Conservation (phyloP, 225 moss, liverwort and hornwort species). For the Pseudoscleropodium purum region DNA sequence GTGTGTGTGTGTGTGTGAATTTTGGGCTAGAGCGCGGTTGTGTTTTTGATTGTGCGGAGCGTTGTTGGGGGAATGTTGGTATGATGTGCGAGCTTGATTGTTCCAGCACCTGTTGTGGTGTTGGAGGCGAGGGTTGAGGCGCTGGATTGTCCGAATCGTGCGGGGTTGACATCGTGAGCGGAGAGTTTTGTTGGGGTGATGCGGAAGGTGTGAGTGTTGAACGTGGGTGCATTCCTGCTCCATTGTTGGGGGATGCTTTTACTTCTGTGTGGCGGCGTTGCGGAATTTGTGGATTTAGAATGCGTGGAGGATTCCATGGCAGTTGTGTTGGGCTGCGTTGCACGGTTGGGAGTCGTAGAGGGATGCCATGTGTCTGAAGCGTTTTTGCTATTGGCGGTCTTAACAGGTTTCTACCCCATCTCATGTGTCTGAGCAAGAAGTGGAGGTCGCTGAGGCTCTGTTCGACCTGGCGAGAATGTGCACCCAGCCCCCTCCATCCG, state of each 20-base stretch:
- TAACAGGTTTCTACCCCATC: slow-evolving; percentile 37
- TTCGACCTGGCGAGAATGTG: slow-evolving; percentile 73
- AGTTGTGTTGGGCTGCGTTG: background rate
- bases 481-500: slow-evolving; percentile 24
- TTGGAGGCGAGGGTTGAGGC: background rate
- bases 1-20: background rate
- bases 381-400: background rate
- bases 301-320: background rate
- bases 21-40: background rate
- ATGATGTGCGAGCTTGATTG: background rate
- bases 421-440: slow-evolving; percentile 67
- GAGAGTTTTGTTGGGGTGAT: background rate
- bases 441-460: slow-evolving; percentile 79
- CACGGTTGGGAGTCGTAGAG: too few species aligned
- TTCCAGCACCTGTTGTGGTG: background rate
- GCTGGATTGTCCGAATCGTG: background rate
- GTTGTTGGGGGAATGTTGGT: background rate
- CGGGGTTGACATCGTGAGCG: background rate
- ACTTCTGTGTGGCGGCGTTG: background rate
- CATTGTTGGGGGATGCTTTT: background rate
- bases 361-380: background rate
- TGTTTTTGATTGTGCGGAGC: background rate
- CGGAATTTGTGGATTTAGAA: background rate
- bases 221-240: background rate
- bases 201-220: background rate